Conservation (phyloP, 805 yeast species). For the Cyberlindnera mycetangii region DNA sequence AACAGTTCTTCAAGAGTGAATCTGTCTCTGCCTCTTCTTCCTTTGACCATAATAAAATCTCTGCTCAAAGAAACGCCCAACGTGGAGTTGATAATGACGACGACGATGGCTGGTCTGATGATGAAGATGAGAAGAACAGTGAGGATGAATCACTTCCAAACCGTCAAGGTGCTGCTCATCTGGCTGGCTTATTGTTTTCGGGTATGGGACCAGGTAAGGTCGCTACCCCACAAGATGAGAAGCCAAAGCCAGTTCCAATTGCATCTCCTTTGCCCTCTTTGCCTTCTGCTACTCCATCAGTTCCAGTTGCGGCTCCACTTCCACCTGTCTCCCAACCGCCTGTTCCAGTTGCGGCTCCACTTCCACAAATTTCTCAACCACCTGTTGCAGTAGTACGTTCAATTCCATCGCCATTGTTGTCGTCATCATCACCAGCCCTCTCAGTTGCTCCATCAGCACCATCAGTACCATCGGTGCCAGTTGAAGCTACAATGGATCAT, state of each 20-base stretch:
- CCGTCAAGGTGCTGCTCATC: constrained; percentile 30
- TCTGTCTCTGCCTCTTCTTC: constrained; percentile 23
- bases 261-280: constrained; percentile 29
- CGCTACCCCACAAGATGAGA: constrained; percentile 21
- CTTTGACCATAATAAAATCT: constrained; percentile 57
- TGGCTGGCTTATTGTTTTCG: constrained; percentile 28
- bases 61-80: constrained; percentile 71
- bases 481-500: neutral
- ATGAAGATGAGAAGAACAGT: constrained; percentile 32
- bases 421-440: no score
- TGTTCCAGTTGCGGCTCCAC: constrained; percentile 7
- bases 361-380: constrained; percentile 14
- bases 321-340: constrained; percentile 6
- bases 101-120: constrained; percentile 34
- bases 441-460: constrained; percentile 4
- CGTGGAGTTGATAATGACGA: constrained; percentile 40
- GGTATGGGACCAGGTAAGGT: constrained; percentile 28
- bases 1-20: constrained; percentile 21
- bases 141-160: constrained; percentile 33
- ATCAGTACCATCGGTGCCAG: neutral
- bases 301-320: constrained; percentile 11
- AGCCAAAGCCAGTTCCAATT: constrained; percentile 24
- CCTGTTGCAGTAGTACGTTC: constrained; percentile 7
- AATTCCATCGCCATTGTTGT: neutral
- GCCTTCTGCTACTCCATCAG: constrained; percentile 12